phyloP scores from a whole-genome alignment of 1,284 basidiomycete genomes.

The Tausonia pullulans region DNA sequence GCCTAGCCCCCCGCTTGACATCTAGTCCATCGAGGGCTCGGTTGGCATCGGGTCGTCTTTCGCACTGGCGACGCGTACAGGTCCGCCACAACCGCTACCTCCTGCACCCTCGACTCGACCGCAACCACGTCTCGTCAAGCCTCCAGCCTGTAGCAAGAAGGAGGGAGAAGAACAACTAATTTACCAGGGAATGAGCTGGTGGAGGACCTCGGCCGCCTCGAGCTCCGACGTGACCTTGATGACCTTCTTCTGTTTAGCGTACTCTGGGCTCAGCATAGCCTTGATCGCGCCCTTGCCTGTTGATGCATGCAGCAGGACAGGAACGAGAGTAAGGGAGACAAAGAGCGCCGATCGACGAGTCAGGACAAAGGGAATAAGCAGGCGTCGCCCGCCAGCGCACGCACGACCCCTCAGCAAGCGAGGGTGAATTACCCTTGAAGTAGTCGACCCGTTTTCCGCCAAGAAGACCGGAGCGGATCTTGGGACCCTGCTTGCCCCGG shows the following conservation, averaged over 20 bases:
- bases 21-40: too few species aligned
- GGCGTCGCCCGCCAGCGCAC: not conserved
- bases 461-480: conserved; percentile 76
- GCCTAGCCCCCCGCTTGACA: too few species aligned
- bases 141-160: conserved; percentile 30
- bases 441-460: conserved; percentile 94
- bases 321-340: not conserved
- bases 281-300: conserved; percentile 85
- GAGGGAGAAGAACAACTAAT: conserved; percentile 28
- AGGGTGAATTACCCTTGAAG: conserved; percentile 67
- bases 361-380: not conserved
- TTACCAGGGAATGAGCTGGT: conserved; percentile 57
- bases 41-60: too few species aligned
- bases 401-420: not conserved
- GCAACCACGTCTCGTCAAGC: not conserved
- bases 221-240: conserved; percentile 64
- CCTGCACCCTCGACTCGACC: too few species aligned
- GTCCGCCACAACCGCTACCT: too few species aligned
- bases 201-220: conserved; percentile 61
- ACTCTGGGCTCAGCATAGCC: conserved; percentile 79
- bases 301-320: conserved; percentile 14
- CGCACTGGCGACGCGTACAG: too few species aligned
- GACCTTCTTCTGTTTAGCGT: conserved; percentile 75
- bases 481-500: conserved; percentile 74
- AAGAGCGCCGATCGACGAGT: not conserved